phyloP scores from a whole-genome alignment of 305 asterid species.

The Caryopteris hybrid region DNA sequence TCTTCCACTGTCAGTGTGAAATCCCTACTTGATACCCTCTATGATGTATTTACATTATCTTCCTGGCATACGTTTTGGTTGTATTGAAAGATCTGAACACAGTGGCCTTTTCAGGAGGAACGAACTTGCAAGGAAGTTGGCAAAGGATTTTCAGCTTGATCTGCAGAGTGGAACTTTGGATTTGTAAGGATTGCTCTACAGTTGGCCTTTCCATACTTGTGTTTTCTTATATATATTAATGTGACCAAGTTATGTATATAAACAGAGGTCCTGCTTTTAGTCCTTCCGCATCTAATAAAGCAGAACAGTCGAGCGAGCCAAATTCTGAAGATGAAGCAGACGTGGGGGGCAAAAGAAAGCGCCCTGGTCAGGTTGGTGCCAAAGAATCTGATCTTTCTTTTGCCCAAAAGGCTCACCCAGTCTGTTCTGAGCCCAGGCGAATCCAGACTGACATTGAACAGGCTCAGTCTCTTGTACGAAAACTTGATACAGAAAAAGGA shows the following conservation, averaged over 20 bases:
- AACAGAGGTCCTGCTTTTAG: constrained; percentile 74
- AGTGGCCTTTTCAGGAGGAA: constrained; percentile 61
- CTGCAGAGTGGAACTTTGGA: constrained; percentile 88
- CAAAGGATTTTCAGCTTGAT: constrained; percentile 85
- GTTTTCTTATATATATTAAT: constrained; percentile 1
- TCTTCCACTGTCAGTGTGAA: not conserved
- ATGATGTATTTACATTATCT: not conserved
- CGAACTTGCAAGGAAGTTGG: constrained; percentile 72
- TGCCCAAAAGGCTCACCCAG: constrained; percentile 86
- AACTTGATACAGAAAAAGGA: constrained; percentile 87
- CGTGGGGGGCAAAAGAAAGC: constrained; percentile 65
- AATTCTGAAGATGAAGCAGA: constrained; percentile 83
- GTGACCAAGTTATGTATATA: constrained; percentile 15
- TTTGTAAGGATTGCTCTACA: constrained; percentile 46
- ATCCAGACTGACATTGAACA: constrained; percentile 75
- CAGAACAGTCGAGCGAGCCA: constrained; percentile 68
- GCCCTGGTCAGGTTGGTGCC: constrained; percentile 50
- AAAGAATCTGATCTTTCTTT: constrained; percentile 62
- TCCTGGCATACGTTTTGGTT: constrained; percentile 5
- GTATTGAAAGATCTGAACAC: not conserved
- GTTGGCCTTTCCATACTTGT: not conserved
- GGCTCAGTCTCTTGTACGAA: constrained; percentile 73
- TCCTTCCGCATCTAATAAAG: constrained; percentile 57
- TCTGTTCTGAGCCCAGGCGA: constrained; percentile 72
- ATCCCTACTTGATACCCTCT: constrained; percentile 8